Conservation (phyloP, 257 asterid species). For the Nicotiana sylvestris region DNA sequence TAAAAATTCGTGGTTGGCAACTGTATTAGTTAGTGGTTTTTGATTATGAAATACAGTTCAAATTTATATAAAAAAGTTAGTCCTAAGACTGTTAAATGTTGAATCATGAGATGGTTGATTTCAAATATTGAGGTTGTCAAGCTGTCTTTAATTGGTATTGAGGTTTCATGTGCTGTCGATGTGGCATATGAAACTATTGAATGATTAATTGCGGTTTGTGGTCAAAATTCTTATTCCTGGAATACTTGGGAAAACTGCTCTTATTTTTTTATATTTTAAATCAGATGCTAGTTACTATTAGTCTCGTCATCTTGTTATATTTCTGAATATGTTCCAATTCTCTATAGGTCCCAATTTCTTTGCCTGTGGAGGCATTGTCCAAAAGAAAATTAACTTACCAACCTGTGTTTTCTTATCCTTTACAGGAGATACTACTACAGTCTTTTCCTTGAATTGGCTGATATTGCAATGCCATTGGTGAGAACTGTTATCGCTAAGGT, state of each 20-base stretch:
- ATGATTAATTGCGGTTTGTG: neutral
- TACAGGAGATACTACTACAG: slow-evolving; percentile 88
- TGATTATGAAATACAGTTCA: neutral
- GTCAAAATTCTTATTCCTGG: neutral
- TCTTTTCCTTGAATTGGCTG: slow-evolving; percentile 73
- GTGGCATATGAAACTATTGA: neutral
- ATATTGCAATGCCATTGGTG: slow-evolving; percentile 64
- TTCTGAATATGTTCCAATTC: neutral
- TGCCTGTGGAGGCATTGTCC: neutral
- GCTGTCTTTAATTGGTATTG: neutral
- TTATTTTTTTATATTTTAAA: neutral
- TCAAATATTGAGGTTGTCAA: neutral
- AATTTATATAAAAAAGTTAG: neutral
- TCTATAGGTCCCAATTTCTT: neutral
- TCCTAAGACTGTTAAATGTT: neutral
- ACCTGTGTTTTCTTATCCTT: slow-evolving; percentile 5
- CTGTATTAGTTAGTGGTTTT: neutral
- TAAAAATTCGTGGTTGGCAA: neutral
- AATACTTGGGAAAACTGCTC: neutral
- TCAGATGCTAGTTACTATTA: neutral
- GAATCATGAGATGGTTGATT: neutral
- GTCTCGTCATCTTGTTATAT: neutral
- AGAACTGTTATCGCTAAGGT: slow-evolving; percentile 54
- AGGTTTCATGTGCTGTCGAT: neutral
- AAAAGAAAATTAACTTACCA: neutral